These are phyloP conservation scores for Oropetium thomaeum DNA, from an alignment of 176 grass and related monocot genomes.

Conservation along the genomic window DNA sequence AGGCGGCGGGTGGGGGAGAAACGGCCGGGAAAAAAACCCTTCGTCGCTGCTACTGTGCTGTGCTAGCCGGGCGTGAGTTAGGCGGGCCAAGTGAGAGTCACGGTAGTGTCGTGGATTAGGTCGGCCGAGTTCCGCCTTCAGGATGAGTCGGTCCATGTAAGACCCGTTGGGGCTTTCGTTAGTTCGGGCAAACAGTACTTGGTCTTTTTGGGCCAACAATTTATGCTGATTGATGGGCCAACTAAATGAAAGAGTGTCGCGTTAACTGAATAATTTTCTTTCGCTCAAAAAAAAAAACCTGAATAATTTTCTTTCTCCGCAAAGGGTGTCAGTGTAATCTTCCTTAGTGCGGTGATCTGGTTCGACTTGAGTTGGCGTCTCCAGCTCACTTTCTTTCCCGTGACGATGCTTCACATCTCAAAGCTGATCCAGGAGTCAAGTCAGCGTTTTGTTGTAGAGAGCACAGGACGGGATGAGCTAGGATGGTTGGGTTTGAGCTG, in stretches of 20 bases:
- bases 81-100: neutral
- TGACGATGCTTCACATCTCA: neutral
- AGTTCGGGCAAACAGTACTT: no score
- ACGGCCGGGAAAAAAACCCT: conserved; percentile 13
- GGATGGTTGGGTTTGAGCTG: conserved; percentile 20
- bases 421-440: neutral
- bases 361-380: conserved; percentile 1
- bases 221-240: neutral
- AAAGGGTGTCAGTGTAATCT: neutral
- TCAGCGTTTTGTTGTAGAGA: neutral
- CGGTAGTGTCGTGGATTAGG: neutral
- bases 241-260: neutral
- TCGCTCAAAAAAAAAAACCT: no score
- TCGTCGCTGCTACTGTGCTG: neutral
- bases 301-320: no score
- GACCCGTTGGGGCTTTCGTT: no score
- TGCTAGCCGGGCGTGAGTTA: neutral
- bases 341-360: neutral
- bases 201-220: no score
- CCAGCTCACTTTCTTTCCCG: neutral
- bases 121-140: fast-evolving
- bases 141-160: neutral
- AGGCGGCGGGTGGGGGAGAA: neutral
- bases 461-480: neutral
- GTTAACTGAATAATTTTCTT: no score